phyloP scores from a whole-genome alignment of 352 stramenopile species.

The Phytophthora litchii region DNA sequence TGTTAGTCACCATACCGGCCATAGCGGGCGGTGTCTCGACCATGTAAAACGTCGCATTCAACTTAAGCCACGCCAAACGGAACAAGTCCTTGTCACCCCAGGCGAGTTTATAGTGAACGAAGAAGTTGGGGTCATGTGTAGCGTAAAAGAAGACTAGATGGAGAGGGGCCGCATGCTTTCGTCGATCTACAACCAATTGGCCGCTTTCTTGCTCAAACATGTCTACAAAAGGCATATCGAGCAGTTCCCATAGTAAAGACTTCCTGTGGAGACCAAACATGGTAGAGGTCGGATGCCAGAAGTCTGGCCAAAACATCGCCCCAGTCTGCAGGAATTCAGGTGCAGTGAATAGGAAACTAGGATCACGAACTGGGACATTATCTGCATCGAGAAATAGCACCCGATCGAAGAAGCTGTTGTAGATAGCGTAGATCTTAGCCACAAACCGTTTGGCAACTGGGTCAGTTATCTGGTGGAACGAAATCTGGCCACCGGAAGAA shows the following conservation, averaged over 20 bases:
- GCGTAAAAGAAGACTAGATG: conserved; percentile 45
- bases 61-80: conserved; percentile 60
- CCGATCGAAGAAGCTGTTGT: conserved; percentile 43
- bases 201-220: conserved; percentile 78
- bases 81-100: conserved; percentile 75
- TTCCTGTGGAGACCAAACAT: conserved; percentile 34
- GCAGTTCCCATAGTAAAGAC: conserved; percentile 47
- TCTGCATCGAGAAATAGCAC: conserved; percentile 64
- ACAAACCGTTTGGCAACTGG: conserved; percentile 45
- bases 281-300: conserved; percentile 31
- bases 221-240: conserved; percentile 50
- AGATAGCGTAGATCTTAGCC: conserved; percentile 55
- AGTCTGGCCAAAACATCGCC: conserved; percentile 32
- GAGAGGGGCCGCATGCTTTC: conserved; percentile 34
- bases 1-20: conserved; percentile 38
- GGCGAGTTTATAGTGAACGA: conserved; percentile 43
- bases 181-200: conserved; percentile 53
- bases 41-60: conserved; percentile 54
- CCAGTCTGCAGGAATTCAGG: conserved; percentile 13
- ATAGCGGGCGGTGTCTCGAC: conserved; percentile 46
- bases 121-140: conserved; percentile 46
- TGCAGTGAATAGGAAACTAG: conserved; percentile 55
- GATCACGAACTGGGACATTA: conserved; percentile 52
- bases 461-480: conserved; percentile 31
- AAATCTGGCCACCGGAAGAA: conserved; percentile 19